Evolutionary conservation across 1,284 basidiomycete genomes (phyloP).

Genomic region (Ganoderma multipileum): DNA sequence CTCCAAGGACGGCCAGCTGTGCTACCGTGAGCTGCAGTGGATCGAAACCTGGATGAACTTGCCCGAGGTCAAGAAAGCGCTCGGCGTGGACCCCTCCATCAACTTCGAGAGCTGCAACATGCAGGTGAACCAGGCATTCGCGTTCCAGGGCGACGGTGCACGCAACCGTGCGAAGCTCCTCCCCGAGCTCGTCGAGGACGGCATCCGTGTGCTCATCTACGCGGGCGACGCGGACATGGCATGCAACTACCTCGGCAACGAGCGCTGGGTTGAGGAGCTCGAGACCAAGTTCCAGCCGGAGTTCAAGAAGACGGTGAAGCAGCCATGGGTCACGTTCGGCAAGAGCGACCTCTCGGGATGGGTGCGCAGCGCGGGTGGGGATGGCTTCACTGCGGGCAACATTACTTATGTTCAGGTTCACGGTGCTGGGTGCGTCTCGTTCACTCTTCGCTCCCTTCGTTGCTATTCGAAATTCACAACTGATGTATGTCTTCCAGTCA

Average conservation of each 20-base stretch:
- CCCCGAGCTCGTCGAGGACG: slow-evolving; percentile 78
- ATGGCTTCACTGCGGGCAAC: slow-evolving; percentile 70
- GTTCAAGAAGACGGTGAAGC: slow-evolving; percentile 60
- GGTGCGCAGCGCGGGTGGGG: slow-evolving; percentile 68
- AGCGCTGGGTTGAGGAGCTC: slow-evolving; percentile 73
- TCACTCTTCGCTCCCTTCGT: background rate
- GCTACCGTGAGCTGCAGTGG: slow-evolving; percentile 82
- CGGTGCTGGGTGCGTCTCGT: slow-evolving; percentile 69
- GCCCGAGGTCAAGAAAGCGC: slow-evolving; percentile 72
- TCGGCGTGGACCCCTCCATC: slow-evolving; percentile 71
- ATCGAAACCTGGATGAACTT: slow-evolving; percentile 84
- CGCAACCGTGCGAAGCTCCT: slow-evolving; percentile 81
- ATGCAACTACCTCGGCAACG: slow-evolving; percentile 83
- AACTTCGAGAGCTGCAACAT: slow-evolving; percentile 66
- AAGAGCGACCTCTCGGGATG: slow-evolving; percentile 56
- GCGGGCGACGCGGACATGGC: slow-evolving; percentile 85
- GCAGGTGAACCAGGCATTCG: slow-evolving; percentile 74
- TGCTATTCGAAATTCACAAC: background rate
- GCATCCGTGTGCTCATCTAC: slow-evolving; percentile 83
- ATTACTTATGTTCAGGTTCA: slow-evolving; percentile 77
- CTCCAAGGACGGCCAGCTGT: slow-evolving; percentile 71
- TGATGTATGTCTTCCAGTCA: slow-evolving; percentile 26
- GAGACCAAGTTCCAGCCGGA: slow-evolving; percentile 71
- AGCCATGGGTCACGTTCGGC: slow-evolving; percentile 59
- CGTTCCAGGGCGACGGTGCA: slow-evolving; percentile 80